These are phyloP conservation scores for Saccharum spontaneum DNA, from an alignment of 176 grass and related monocot species.

Conservation along the genomic window DNA sequence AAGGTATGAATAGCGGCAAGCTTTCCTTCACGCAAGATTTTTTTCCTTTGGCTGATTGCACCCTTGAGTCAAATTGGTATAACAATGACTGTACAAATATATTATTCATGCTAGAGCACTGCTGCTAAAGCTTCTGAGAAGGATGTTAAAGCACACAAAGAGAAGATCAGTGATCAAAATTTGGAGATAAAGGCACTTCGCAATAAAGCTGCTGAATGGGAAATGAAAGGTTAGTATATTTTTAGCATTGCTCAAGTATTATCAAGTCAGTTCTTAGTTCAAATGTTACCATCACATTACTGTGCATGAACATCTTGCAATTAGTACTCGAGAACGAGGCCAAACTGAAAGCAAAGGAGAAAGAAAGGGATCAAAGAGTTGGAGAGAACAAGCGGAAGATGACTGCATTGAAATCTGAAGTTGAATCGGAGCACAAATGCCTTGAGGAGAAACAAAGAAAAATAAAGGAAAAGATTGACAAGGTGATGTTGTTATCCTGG, in stretches of 20 bases:
- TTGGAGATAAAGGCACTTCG: slow-evolving; percentile 47
- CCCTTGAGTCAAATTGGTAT: background rate
- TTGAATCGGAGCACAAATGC: slow-evolving; percentile 54
- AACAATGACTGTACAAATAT: slow-evolving; percentile 14
- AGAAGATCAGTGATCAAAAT: slow-evolving; percentile 58
- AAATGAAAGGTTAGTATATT: slow-evolving; percentile 61
- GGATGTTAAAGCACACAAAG: slow-evolving; percentile 69
- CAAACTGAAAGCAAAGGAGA: slow-evolving; percentile 51
- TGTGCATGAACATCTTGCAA: slow-evolving; percentile 8
- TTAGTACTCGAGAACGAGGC: slow-evolving; percentile 52
- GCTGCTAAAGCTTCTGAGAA: slow-evolving; percentile 78
- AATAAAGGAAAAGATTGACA: slow-evolving; percentile 42
- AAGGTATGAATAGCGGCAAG: slow-evolving; percentile 50
- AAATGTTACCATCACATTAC: background rate
- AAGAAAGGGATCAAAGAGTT: slow-evolving; percentile 57
- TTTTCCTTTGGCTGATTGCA: background rate
- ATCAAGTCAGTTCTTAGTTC: background rate
- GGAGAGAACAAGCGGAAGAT: slow-evolving; percentile 56
- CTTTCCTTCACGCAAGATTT: background rate
- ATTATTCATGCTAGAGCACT: slow-evolving; percentile 45
- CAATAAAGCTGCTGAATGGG: slow-evolving; percentile 57
- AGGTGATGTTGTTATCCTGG: slow-evolving; percentile 46
- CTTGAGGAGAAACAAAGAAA: slow-evolving; percentile 55
- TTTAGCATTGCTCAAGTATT: slow-evolving; percentile 22
- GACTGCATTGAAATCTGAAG: slow-evolving; percentile 51